phyloP scores from a whole-genome alignment of 2,329 filamentous ascomycete genomes.

The Cladophialophora exuberans region DNA sequence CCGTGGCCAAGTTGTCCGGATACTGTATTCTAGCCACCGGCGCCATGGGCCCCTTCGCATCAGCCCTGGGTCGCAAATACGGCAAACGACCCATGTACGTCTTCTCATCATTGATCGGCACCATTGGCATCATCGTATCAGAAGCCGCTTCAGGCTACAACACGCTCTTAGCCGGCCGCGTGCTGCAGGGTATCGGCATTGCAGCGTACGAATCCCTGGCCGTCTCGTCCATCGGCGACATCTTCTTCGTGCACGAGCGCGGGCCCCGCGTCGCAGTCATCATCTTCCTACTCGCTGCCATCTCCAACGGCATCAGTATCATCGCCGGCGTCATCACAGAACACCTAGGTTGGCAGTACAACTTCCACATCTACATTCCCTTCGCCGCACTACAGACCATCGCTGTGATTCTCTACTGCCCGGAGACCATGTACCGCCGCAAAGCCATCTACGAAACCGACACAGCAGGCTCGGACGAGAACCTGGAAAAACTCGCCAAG shows the following conservation, averaged over 20 bases:
- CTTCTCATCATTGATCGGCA: constrained; percentile 39
- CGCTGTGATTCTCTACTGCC: constrained; percentile 18
- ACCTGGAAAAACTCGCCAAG: constrained; percentile 26
- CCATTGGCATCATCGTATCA: constrained; percentile 43
- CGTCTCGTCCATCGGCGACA: constrained; percentile 47
- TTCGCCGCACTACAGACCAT: constrained; percentile 19
- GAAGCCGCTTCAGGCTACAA: constrained; percentile 41
- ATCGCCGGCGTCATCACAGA: constrained; percentile 45
- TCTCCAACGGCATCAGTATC: constrained; percentile 44
- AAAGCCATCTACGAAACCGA: constrained; percentile 28
- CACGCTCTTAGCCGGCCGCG: constrained; percentile 45
- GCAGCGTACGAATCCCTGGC: constrained; percentile 45
- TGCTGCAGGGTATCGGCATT: constrained; percentile 49
- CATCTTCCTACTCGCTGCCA: constrained; percentile 44
- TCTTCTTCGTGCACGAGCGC: constrained; percentile 43
- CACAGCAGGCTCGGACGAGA: constrained; percentile 24
- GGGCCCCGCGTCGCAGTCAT: constrained; percentile 40
- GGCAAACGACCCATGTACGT: constrained; percentile 49
- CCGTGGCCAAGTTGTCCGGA: constrained; percentile 20
- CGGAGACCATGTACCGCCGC: constrained; percentile 26
- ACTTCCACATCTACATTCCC: constrained; percentile 24
- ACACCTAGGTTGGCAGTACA: constrained; percentile 32
- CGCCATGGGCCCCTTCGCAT: constrained; percentile 26
- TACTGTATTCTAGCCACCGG: constrained; percentile 24
- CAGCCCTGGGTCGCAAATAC: constrained; percentile 45